Percentiles rank a stretch among this genome's conserved stretches.
Conservation (phyloP, 495 filamentous ascomycete species). For the Aspergillus heteromorphus region DNA sequence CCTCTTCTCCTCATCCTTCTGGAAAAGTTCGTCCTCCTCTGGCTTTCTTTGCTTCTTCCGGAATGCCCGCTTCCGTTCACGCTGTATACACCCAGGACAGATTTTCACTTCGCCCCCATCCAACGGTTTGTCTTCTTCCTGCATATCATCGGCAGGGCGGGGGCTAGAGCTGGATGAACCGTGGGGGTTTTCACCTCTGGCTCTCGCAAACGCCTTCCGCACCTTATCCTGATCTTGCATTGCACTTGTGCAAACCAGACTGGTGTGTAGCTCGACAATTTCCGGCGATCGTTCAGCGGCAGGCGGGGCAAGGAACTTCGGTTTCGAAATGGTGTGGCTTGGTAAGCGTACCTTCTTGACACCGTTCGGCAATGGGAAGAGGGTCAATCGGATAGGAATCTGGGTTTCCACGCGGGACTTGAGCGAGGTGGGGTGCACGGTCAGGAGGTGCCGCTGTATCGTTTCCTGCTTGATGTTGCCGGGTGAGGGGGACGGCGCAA, state of each 20-base stretch:
- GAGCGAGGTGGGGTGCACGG: slow-evolving; percentile 58
- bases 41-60: slow-evolving; percentile 86
- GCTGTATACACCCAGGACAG: slow-evolving; percentile 73
- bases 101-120: slow-evolving; percentile 85
- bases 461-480: slow-evolving; percentile 19
- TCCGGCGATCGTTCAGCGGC: slow-evolving; percentile 55
- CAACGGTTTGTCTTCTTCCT: slow-evolving; percentile 62
- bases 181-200: slow-evolving; percentile 38
- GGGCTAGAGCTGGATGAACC: slow-evolving; percentile 25
- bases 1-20: slow-evolving; percentile 66
- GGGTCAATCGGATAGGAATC: slow-evolving; percentile 71
- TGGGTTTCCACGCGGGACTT: slow-evolving; percentile 96
- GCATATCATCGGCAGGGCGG: slow-evolving; percentile 25
- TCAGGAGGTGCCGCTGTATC: slow-evolving; percentile 37
- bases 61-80: slow-evolving; percentile 80
- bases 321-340: slow-evolving; percentile 82
- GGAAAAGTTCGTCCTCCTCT: slow-evolving; percentile 77
- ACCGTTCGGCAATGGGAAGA: slow-evolving; percentile 65
- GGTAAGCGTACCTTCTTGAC: slow-evolving; percentile 79
- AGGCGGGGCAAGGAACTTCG: slow-evolving; percentile 73
- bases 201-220: slow-evolving; percentile 61
- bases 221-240: slow-evolving; percentile 67
- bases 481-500: slow-evolving; percentile 31
- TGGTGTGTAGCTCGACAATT: slow-evolving; percentile 73
- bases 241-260: slow-evolving; percentile 87